Conservation (phyloP, 2,329 filamentous ascomycete genomes). For the Didymella segeticola region DNA sequence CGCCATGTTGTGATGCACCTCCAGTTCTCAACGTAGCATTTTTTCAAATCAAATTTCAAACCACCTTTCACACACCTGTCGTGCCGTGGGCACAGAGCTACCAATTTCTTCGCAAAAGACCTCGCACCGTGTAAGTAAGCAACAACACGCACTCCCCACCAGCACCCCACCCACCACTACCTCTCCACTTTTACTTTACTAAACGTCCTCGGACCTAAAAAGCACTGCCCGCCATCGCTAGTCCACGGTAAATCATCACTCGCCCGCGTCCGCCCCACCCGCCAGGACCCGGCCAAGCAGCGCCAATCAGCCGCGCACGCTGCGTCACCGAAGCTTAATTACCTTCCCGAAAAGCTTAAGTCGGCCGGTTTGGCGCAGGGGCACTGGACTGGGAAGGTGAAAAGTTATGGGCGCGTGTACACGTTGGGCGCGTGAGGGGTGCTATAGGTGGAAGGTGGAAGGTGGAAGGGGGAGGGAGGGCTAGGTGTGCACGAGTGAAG, state of each 20-base stretch:
- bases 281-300: constrained; percentile 1
- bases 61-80: too few relatives aligned
- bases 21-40: not conserved
- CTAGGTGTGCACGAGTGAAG: too few relatives aligned
- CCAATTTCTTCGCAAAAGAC: too few relatives aligned
- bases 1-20: constrained; percentile 1
- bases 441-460: constrained; percentile 2
- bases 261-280: not conserved
- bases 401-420: not conserved
- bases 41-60: too few relatives aligned
- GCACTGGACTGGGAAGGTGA: not conserved
- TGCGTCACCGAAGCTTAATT: constrained; percentile 22
- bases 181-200: too few relatives aligned
- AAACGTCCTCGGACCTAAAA: too few relatives aligned
- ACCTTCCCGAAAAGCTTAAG: constrained; percentile 32
- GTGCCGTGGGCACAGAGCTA: too few relatives aligned
- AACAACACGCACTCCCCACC: too few relatives aligned
- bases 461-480: not conserved
- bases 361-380: not conserved
- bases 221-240: too few relatives aligned
- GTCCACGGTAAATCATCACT: too few relatives aligned
- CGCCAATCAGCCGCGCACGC: constrained; percentile 28
- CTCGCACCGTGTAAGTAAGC: too few relatives aligned
- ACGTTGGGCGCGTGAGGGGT: not conserved
- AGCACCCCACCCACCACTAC: too few relatives aligned